Percentiles rank a stretch among this genome's conserved stretches.
Conservation (phyloP, 495 filamentous ascomycete genomes). For the Aspergillus avenaceus region DNA sequence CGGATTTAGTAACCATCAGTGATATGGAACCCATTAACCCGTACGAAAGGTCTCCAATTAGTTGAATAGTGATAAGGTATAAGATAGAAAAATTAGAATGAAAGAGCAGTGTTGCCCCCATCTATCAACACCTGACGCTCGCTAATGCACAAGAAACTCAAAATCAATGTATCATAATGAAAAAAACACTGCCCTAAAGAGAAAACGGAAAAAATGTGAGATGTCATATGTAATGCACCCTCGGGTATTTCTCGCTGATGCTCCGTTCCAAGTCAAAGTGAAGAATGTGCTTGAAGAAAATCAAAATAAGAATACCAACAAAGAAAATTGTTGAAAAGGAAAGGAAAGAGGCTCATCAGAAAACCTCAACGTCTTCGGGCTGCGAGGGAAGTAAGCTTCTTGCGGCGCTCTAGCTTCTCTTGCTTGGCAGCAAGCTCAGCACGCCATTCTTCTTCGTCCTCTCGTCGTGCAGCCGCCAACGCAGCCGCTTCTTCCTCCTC, state of each 20-base stretch:
- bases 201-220: slow-evolving; percentile 14
- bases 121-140: slow-evolving; percentile 37
- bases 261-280: slow-evolving; percentile 17
- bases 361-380: slow-evolving; percentile 27
- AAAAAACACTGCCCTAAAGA: slow-evolving; percentile 9
- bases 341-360: slow-evolving; percentile 6
- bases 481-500: slow-evolving; percentile 54
- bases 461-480: slow-evolving; percentile 45
- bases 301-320: neutral
- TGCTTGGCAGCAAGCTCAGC: slow-evolving; percentile 51
- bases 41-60: too few species aligned
- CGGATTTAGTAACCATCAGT: too few species aligned
- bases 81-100: too few species aligned
- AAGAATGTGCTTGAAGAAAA: slow-evolving; percentile 5
- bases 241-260: slow-evolving; percentile 26
- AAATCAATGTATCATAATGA: slow-evolving; percentile 3
- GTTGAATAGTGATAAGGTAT: too few species aligned
- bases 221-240: slow-evolving; percentile 20
- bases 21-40: too few species aligned
- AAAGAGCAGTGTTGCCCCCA: slow-evolving; percentile 17
- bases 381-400: slow-evolving; percentile 45
- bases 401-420: slow-evolving; percentile 54
- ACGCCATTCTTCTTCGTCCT: slow-evolving; percentile 55
- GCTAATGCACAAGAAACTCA: slow-evolving; percentile 22
- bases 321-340: slow-evolving; percentile 11